These are phyloP conservation scores for Naganishia antarctica DNA, from an alignment of 768 basidiomycete genomes.

Conservation along the genomic window DNA sequence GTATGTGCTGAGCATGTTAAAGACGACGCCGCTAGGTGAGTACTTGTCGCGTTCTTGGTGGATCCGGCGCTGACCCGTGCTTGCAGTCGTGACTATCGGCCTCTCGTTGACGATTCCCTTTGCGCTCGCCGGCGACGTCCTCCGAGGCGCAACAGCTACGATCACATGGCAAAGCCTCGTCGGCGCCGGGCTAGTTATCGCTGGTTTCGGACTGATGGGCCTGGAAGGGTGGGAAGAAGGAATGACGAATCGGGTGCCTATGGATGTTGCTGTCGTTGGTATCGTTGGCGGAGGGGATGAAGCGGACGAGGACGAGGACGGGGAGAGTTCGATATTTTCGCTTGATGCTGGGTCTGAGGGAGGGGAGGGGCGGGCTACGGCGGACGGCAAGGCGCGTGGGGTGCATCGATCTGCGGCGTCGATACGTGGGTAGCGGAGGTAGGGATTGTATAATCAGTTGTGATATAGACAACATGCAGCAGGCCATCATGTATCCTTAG, in stretches of 20 bases:
- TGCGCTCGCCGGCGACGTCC: conserved; percentile 74
- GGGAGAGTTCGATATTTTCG: background rate
- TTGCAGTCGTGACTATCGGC: conserved; percentile 77
- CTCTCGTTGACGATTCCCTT: conserved; percentile 89
- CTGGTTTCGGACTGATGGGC: conserved; percentile 72
- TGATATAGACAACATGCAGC: conserved; percentile 13
- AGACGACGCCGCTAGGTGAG: conserved; percentile 69
- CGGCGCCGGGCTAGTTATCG: conserved; percentile 71
- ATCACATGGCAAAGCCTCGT: conserved; percentile 60
- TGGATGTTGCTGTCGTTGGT: background rate
- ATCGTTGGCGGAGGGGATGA: too few relatives aligned
- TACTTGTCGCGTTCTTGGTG: background rate
- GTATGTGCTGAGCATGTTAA: conserved; percentile 67
- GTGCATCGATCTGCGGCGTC: background rate
- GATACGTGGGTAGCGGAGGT: background rate
- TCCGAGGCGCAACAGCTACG: conserved; percentile 53
- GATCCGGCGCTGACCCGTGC: conserved; percentile 8
- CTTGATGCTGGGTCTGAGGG: background rate
- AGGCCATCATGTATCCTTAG: too few relatives aligned
- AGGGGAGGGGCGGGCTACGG: background rate
- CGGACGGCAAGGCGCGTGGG: background rate
- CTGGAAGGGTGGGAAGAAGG: conserved; percentile 44
- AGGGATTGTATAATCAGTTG: conserved; percentile 7
- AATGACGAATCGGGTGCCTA: conserved; percentile 12
- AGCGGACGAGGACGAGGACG: too few relatives aligned